Percentiles rank a stretch among this genome's conserved stretches.
Evolutionary conservation across 1,139 yeast genomes (phyloP).

Genomic region (Taphrina pruni): DNA sequence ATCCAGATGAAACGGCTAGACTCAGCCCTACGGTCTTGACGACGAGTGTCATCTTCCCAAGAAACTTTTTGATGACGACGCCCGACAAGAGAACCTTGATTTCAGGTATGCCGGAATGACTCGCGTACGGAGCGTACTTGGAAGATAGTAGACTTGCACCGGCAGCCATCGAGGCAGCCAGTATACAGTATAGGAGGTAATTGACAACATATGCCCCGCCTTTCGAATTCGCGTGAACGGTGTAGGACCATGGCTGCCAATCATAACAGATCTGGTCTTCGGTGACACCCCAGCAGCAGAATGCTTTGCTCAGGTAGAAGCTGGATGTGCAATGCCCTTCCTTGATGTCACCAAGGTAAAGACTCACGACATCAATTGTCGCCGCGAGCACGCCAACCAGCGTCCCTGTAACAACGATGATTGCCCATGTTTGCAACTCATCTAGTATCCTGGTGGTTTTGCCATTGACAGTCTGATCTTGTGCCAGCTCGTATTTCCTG

Average conservation of each 20-base stretch:
- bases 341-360: constrained; percentile 24
- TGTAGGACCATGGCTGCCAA: constrained; percentile 21
- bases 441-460: constrained; percentile 19
- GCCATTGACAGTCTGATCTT: constrained; percentile 29
- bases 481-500: constrained; percentile 6
- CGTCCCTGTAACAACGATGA: constrained; percentile 20
- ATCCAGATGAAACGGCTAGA: constrained; percentile 69
- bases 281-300: constrained; percentile 32
- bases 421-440: constrained; percentile 24
- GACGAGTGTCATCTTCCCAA: constrained; percentile 63
- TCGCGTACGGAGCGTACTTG: constrained; percentile 56
- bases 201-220: constrained; percentile 20
- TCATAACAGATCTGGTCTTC: constrained; percentile 18
- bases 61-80: constrained; percentile 61
- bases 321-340: constrained; percentile 23
- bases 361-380: constrained; percentile 18
- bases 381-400: constrained; percentile 23
- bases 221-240: not conserved
- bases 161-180: constrained; percentile 25
- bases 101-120: constrained; percentile 72
- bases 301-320: constrained; percentile 21
- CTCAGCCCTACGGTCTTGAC: constrained; percentile 61
- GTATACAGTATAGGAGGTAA: constrained; percentile 12
- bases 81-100: constrained; percentile 62
- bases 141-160: constrained; percentile 11